phyloP scores from a whole-genome alignment of 805 yeast genomes.

The Candida saitoana region DNA sequence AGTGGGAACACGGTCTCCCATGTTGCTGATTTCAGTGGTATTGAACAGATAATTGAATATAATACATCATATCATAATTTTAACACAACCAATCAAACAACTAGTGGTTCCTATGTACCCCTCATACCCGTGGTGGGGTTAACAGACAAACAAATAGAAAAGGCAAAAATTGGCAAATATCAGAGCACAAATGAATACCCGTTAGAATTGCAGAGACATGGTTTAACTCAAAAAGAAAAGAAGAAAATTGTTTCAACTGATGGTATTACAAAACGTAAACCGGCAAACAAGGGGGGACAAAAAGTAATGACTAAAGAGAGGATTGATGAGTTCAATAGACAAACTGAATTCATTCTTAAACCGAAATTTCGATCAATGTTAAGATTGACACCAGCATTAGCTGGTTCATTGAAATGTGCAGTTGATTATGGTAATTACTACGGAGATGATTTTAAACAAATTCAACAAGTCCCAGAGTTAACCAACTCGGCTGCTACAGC shows the following conservation, averaged over 20 bases:
- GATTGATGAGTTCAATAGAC: neutral
- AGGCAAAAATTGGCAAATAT: too few species aligned
- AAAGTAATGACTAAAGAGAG: neutral
- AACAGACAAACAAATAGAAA: neutral
- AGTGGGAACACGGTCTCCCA: too few species aligned
- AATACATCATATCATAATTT: neutral
- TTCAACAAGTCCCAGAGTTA: neutral
- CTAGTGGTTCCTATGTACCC: neutral
- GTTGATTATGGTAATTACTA: neutral
- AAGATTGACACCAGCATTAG: conserved; percentile 1
- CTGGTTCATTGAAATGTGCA: neutral
- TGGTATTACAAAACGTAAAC: neutral
- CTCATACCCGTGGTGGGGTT: neutral
- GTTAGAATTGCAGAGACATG: neutral
- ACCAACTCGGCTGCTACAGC: neutral
- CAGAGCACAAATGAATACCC: too few species aligned
- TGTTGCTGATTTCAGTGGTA: too few species aligned
- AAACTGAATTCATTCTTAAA: neutral
- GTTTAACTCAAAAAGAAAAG: neutral
- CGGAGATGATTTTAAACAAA: neutral
- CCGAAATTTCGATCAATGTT: neutral
- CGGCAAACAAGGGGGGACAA: neutral
- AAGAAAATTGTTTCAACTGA: neutral
- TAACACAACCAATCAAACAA: neutral
- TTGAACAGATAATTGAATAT: too few species aligned